Percentiles rank a stretch among this genome's conserved stretches.
These are phyloP conservation scores for Dipteronia dyeriana DNA, from an alignment of 345 rosid genomes.

Conservation along the genomic window DNA sequence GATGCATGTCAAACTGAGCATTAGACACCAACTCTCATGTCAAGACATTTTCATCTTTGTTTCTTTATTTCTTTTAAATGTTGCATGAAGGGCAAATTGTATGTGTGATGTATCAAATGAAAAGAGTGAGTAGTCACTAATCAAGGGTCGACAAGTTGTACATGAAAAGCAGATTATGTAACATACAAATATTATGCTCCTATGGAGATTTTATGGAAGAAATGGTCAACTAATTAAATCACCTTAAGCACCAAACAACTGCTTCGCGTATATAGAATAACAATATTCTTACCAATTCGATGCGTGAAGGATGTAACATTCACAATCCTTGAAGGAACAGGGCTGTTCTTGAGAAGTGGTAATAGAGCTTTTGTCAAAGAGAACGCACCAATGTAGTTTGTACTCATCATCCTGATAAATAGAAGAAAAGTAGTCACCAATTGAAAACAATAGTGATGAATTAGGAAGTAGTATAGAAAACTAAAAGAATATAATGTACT, in stretches of 20 bases:
- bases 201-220: neutral
- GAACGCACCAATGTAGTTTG: constrained; percentile 81
- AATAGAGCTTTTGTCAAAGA: constrained; percentile 66
- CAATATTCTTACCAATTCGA: constrained; percentile 50
- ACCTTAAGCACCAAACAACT: constrained; percentile 1
- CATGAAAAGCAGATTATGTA: neutral
- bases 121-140: neutral
- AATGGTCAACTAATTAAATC: constrained; percentile 3
- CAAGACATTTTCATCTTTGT: neutral
- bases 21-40: neutral
- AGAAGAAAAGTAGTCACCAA: neutral
- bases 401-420: constrained; percentile 75
- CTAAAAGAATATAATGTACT: neutral
- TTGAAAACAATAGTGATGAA: neutral
- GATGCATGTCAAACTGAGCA: neutral
- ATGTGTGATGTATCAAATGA: neutral
- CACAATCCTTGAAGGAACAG: constrained; percentile 77
- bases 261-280: neutral
- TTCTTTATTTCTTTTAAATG: neutral
- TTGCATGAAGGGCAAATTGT: neutral
- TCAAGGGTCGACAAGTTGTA: neutral
- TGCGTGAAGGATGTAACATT: constrained; percentile 95
- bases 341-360: constrained; percentile 81
- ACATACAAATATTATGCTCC: neutral
- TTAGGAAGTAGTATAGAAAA: neutral